Base-by-base conservation (phyloP, 305 asterid genomes). In the Lippia alba region DNA sequence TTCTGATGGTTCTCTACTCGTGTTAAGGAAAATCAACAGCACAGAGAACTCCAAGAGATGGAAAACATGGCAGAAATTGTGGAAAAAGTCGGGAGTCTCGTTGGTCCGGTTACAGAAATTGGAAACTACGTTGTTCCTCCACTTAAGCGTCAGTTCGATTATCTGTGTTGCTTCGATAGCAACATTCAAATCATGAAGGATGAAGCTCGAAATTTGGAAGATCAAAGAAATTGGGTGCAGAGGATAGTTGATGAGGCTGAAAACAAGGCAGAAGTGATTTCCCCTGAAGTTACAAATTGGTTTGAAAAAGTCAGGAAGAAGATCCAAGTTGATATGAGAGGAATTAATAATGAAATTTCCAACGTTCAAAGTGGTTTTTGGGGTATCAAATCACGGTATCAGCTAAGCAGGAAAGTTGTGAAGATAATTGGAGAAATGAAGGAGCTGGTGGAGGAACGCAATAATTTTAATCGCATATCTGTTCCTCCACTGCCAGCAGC, bases 261-360 rank as follows among this genome's bases (percentile, higher is more conserved):
- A 10, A 65, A 48, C 18, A 70, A 76, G 17, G 56, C 64, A 0
- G 73, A 65, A 8, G 56, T 0, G 18, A 17, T 60, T 34, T 3
- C 5, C 8, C 77, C 75, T 1, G 56, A 49, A 6, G 73, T 79
- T 1, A 5, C 16, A 2, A 36, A 0, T 0, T 76, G 81, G 79
- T 30, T 70, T 24, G 30, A 24, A 11, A 14, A 11, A 6, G 64
- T 24, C 12, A 3, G 30, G 30, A 24, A 24, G 1, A 24, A 24
- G 30, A 24, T 24, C 30, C 30, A 24, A 24, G 30, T 3, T 24
- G 9, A 45, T 4, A 45, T 45, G n/a, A 45, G n/a, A 3, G 2
- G n/a, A 45, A 11, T 45, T 45, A 2, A 45, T 3, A 9, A 10
- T 45, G 51, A 45, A 45, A 45, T 24, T 45, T 11, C 51, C 5